Evolutionary conservation across 768 basidiomycete species (phyloP), one percentile per base, ranked within the genome.

Genomic region (Gymnopilus junonius): DNA sequence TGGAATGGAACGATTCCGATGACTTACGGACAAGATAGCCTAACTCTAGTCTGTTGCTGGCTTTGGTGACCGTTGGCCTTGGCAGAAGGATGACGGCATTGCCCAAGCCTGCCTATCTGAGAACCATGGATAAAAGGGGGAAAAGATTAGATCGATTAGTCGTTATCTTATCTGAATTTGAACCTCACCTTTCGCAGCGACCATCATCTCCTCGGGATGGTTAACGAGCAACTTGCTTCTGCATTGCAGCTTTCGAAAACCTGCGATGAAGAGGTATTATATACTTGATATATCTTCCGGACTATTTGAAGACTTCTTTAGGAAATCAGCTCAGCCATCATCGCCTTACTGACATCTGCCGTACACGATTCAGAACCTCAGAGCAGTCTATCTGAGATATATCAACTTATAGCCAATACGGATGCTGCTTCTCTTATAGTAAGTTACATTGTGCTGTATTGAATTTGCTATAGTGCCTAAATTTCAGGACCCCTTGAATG

Each of bases 401-500:
- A 74, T 55, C 69, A 70, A 23, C 64, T 74, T 14, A 69, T 81
- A 15, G 69, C 63, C 5, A 63, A 67, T 31, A 61, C 66, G 10
- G 67, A 69, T 35, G 67, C 53, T 8, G 62, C 65, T 35, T 58
- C 59, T 17, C 62, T 61, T 64, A 65, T 62, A 67, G 73, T 59
- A 65, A 64, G 39, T 62, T 71, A 23, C 73, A 74, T 55, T 51
- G 63, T 69, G 32, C 15, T 21, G 23, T 23, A 11, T 6, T 40
- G 39, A 15, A 48, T 20, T 54, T 39, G 37, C 27, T n/a, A 8
- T 42, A 59, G 39, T 29, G 20, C 23, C 25, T 17, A 21, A 39
- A 39, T 21, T 43, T 20, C 46, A 66, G 60, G 82, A 84, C 70
- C 77, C 83, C 2, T 70, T 86, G 59, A 74, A 79, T 58, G 67